Evolutionary conservation across 208 protist species (phyloP), one percentile per base, ranked within the genome.

Genomic region (Leishmania guyanensis): DNA sequence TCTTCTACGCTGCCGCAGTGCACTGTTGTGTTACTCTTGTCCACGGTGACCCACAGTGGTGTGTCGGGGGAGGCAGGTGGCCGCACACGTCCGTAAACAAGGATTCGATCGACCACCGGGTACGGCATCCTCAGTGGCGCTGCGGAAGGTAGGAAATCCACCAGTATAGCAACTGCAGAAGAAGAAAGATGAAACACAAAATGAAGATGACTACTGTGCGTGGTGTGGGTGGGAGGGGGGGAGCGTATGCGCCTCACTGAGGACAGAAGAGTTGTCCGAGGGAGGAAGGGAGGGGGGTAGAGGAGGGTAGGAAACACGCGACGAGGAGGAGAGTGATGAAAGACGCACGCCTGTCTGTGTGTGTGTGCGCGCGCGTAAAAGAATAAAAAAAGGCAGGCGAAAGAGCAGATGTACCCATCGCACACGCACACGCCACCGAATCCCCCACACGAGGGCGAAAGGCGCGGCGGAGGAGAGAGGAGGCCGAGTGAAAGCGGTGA

Each of bases 21-120:
- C 17, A 86, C 5, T 0, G 73, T 79, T 9, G 58, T 33, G 36
- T 29, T 20, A 3, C 48, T 22, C 6, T 46, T 51, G 26, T 82
- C 78, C n/a, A 79, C 56, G 4, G 53, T 58, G 12, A 86, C 1
- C 53, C 78, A 81, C 36, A 68, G 46, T 9, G 53, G 43, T 50
- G 50, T 46, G 36, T 64, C 77, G 12, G 53, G 62, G 12, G 48
- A 70, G 3, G 60, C 76, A 33, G 79, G 83, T 1, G 82, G 83
- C 26, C 83, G 75, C 66, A 89, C 86, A 20, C 86, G 86, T 0
- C 69, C 76, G 71, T 81, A 86, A 33, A 89, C 83, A 53, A 72
- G 74, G 50, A 89, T 83, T 71, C 80, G 80, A 56, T 78, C 76
- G 9, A 71, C 50, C 1, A 33, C 68, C 39, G 3, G 56, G 51